Conservation (phyloP, 108 stramenopile genomes). For the Mayamaea pseudoterrestris region DNA sequence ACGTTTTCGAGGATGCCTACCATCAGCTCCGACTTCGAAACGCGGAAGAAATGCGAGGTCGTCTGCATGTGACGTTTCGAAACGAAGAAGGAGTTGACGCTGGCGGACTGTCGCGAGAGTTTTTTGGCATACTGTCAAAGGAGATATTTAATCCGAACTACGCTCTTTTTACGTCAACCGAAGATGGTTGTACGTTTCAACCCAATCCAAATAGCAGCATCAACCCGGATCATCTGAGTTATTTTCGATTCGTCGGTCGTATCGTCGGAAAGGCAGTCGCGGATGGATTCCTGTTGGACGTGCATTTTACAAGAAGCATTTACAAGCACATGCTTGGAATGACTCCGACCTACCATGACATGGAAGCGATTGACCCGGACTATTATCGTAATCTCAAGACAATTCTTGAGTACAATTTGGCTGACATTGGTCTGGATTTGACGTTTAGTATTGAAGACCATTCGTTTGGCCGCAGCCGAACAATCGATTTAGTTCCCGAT, state of each 20-base stretch:
- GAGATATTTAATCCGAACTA: conserved; percentile 99
- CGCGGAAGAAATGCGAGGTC: conserved; percentile 93
- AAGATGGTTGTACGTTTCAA: conserved; percentile 95
- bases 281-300: conserved; percentile 95
- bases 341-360: conserved; percentile 86
- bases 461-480: conserved; percentile 68
- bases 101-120: conserved; percentile 95
- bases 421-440: conserved; percentile 88
- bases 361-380: conserved; percentile 97
- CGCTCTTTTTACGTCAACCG: conserved; percentile 91
- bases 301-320: conserved; percentile 94
- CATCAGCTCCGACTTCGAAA: conserved; percentile 84
- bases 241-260: conserved; percentile 94
- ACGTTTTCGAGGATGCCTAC: conserved; percentile 95
- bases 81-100: conserved; percentile 98
- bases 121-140: conserved; percentile 92
- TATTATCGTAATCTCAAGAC: conserved; percentile 94
- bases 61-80: conserved; percentile 88
- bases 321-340: conserved; percentile 99
- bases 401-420: conserved; percentile 85
- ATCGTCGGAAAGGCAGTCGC: conserved; percentile 96
- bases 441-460: conserved; percentile 85
- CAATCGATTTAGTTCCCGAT: conserved; percentile 84
- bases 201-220: conserved; percentile 92
- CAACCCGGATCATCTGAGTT: conserved; percentile 91